Evolutionary conservation across 495 filamentous ascomycete species (phyloP).

Genomic region (Daldinia concentrica): DNA sequence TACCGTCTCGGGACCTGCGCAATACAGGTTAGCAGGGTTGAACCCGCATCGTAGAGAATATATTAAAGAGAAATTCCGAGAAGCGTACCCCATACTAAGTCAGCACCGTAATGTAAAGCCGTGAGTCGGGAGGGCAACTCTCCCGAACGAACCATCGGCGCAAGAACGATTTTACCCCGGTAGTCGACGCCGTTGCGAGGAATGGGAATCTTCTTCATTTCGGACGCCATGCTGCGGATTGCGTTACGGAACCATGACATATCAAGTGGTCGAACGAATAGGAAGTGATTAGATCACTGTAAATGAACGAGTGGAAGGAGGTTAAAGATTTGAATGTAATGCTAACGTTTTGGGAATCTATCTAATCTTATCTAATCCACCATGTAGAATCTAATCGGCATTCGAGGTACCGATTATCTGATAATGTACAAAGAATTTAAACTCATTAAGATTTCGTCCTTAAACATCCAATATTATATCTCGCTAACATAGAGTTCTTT

Average conservation of each 20-base stretch:
- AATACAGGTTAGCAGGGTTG: neutral
- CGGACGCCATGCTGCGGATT: slow-evolving; percentile 60
- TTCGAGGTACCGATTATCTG: neutral
- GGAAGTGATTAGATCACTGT: neutral
- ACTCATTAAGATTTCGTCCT: neutral
- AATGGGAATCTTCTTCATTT: slow-evolving; percentile 74
- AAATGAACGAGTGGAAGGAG: neutral
- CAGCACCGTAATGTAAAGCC: slow-evolving; percentile 92
- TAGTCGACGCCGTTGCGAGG: slow-evolving; percentile 91
- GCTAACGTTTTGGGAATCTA: slow-evolving; percentile 15
- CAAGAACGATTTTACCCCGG: slow-evolving; percentile 89
- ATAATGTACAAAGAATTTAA: neutral
- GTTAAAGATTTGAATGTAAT: neutral
- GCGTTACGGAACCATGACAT: slow-evolving; percentile 36
- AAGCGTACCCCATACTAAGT: slow-evolving; percentile 86
- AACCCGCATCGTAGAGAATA: neutral
- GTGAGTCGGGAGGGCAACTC: slow-evolving; percentile 89
- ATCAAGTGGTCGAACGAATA: slow-evolving; percentile 6
- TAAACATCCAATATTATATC: neutral
- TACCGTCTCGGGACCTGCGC: slow-evolving; percentile 85
- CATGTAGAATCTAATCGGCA: slow-evolving; percentile 14
- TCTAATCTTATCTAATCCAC: slow-evolving; percentile 36
- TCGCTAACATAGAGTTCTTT: neutral
- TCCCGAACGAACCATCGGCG: slow-evolving; percentile 96
- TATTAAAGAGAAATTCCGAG: neutral